Base-by-base conservation (phyloP, 2,329 filamentous ascomycete species). In the Dactylellina leptospora region DNA sequence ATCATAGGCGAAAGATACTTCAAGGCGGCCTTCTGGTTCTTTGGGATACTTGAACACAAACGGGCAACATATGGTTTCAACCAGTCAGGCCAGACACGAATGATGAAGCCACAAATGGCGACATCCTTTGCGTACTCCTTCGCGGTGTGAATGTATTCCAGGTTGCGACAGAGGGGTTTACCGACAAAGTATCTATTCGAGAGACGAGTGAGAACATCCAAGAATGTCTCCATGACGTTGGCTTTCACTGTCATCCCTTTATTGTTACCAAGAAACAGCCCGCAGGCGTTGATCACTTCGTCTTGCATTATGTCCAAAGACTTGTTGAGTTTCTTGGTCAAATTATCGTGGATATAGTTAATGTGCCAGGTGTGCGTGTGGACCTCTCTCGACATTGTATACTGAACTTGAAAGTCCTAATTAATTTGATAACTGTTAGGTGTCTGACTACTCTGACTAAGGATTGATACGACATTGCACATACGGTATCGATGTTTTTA, bases 111-210 rank as follows among this genome's bases (percentile, higher is more conserved):
- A 40, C 54, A 61, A 3, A 73, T 54, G 16, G 69, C 69, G 13
- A 73, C 59, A 44, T 73, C 69, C 28, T 73, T 73, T 3, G 69
- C 60, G 10, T 73, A 73, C 23, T 73, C 69, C 18, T 68, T 68
- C 4, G 61, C 47, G 2, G 69, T 66, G 13, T 68, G 48, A 30
- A 73, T 66, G n/a, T 68, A 73, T 30, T 73, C 69, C 4, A 38
- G 40, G 36, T 73, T 68, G 4, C 69, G 60, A 27, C 69, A 73
- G 1, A 73, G 50, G 4, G 61, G 61, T 27, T 59, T 68, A 3
- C 69, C 69, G 18, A 73, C 61, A 23, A 73, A 73, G 18, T 54
- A 73, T n/a, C 69, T 25, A 20, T 73, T 73, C 18, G 69, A 66
- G 13, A 73, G 50, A 18, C 69, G 60, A 27, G 69, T 68, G 10